A percentile compares a stretch with the other conserved stretches of the same genome.
These are phyloP conservation scores for Cryptosporidium ubiquitum DNA, from an alignment of 169 alveolate genomes.

Conservation along the genomic window DNA sequence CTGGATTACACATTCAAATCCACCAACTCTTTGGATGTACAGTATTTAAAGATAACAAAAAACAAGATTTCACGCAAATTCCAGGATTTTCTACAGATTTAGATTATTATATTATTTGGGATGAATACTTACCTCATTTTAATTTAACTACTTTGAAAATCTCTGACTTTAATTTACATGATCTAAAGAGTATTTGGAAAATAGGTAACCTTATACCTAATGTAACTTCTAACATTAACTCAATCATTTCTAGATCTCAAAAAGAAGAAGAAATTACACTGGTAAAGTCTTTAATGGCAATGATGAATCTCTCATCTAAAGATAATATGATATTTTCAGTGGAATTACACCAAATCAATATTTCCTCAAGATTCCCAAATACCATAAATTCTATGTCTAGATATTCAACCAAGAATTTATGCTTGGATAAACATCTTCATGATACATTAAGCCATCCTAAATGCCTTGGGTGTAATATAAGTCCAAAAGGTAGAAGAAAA, in stretches of 20 bases:
- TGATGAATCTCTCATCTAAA: slow-evolving; percentile 27
- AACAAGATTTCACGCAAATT: not conserved
- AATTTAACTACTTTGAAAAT: slow-evolving; percentile 4
- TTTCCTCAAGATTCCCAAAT: slow-evolving; percentile 19
- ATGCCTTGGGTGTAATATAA: slow-evolving; percentile 1
- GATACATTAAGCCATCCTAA: not conserved
- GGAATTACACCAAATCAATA: not conserved
- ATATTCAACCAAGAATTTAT: not conserved
- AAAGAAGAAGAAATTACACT: slow-evolving; percentile 1
- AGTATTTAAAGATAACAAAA: not conserved
- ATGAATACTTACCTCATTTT: slow-evolving; percentile 10
- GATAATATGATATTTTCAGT: slow-evolving; percentile 1
- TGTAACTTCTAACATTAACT: slow-evolving; percentile 29
- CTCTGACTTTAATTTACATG: slow-evolving; percentile 1
- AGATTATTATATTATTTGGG: not conserved
- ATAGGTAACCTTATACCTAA: slow-evolving; percentile 24
- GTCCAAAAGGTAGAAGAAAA: not conserved
- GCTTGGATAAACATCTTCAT: slow-evolving; percentile 7
- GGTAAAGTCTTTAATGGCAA: slow-evolving; percentile 7
- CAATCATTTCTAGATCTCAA: slow-evolving; percentile 25
- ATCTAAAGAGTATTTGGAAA: slow-evolving; percentile 33
- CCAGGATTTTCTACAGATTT: slow-evolving; percentile 20
- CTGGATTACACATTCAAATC: not conserved
- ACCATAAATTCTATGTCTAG: not conserved
- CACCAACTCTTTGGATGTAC: slow-evolving; percentile 42